Evolutionary conservation across 768 basidiomycete species (phyloP), one percentile per base, ranked within the genome.

Genomic region (Calvatia gigantea): DNA sequence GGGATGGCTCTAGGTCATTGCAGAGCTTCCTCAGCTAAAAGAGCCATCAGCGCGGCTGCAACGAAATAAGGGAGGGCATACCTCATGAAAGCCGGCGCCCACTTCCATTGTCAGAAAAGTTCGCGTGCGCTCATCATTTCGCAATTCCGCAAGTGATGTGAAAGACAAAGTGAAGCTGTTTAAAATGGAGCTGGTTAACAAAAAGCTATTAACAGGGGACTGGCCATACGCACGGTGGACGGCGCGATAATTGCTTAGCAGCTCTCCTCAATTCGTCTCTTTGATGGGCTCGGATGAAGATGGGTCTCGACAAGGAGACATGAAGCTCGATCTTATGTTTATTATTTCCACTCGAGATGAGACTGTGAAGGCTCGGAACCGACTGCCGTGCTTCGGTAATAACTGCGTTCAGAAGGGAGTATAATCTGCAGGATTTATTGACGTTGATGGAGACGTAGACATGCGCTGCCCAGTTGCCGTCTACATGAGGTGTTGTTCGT

Each of bases 401-500:
- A 1, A 79, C 77, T 15, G 76, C 73, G 54, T 73, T 66, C 23
- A 89, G 59, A 11, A 84, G 59, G 23, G 70, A 68, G 58, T 73
- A 70, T 43, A 91, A 69, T 12, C 70, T 60, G 17, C 80, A 75
- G 29, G 62, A 66, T 35, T 65, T 73, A 45, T 72, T 68, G 27
- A 87, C 60, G 51, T 65, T 60, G 64, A 95, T 63, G 0, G 86
- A 81, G 9, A 92, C 74, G 65, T 88, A 95, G 51, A 94, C 78
- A 71, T 95, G 83, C 3, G 87, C 76, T 1, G 86, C 84, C 66
- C 83, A 95, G 64, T 95, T 93, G 0, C 95, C 95, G 11, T 92
- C 88, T 3, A 93, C 84, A 65, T 92, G 91, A 2, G 92, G 91
- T 1, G 75, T 76, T 0, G 84, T 75, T 28, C 95, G 83, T 44